Evolutionary conservation across 495 filamentous ascomycete species (phyloP), one percentile per base, ranked within the genome.

Genomic region (Aspergillus conjunctus): DNA sequence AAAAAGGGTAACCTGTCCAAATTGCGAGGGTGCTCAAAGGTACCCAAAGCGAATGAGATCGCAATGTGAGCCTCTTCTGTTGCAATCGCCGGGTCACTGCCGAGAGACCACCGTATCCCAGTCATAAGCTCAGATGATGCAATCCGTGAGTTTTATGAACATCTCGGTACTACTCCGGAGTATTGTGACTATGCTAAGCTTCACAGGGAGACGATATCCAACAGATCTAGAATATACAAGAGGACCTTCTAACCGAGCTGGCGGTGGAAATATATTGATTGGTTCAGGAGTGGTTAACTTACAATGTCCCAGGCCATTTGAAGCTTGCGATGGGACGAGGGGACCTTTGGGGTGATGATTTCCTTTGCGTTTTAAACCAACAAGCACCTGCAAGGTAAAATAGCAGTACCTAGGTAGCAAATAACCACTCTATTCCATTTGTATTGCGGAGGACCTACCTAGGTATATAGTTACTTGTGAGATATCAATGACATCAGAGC

Each of bases 31-130:
- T 26, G 26, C 26, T 26, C 26, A 26, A 26, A 26, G 26, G 26
- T 26, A 26, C 26, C 26, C 26, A 26, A n/a, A 41, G 37, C 37
- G 11, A 8, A 50, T 7, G 34, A 54, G 37, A 32, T 41, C 46
- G 49, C 56, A 20, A 58, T 37, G 31, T 17, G n/a, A 39, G 58
- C 31, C 43, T 39, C 17, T 50, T 67, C 58, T 64, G 61, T 58
- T 58, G 65, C 65, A 58, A 67, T 63, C 56, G 60, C 61, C 43
- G 53, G 56, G 37, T 51, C 37, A 39, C 33, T 30, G 33, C 18
- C 39, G 52, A 54, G 1, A 39, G 34, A 20, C 31, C 14, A 31
- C 32, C 7, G 32, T 39, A 34, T 54, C 17, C 14, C 32, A 54
- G 33, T 37, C 6, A 31, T 39, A 7, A 48, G 17, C 39, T 43